phyloP scores from a whole-genome alignment of 2,329 filamentous ascomycete genomes.

The Arthrobotrys entomopaga region DNA sequence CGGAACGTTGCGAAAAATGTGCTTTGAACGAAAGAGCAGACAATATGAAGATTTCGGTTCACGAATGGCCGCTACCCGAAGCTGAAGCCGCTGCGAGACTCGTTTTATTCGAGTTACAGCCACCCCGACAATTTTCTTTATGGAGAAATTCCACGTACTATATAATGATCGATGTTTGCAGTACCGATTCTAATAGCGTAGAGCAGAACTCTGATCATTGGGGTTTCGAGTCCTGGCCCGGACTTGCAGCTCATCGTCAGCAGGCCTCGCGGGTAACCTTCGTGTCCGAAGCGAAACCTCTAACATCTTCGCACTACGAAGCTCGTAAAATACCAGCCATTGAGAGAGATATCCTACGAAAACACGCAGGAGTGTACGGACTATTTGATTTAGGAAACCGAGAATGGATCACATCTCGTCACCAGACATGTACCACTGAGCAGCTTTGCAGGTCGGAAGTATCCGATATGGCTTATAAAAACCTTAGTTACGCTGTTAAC shows the following conservation, averaged over 20 bases:
- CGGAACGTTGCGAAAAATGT: slow-evolving; percentile 61
- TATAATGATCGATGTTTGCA: slow-evolving; percentile 48
- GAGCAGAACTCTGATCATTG: not conserved
- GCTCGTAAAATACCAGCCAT: not conserved
- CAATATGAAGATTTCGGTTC: slow-evolving; percentile 63
- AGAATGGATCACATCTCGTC: slow-evolving; percentile 15
- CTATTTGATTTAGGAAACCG: slow-evolving; percentile 2
- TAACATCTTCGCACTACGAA: slow-evolving; percentile 12
- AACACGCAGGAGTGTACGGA: slow-evolving; percentile 16
- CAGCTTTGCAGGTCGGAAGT: slow-evolving; percentile 13
- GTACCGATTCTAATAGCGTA: not conserved
- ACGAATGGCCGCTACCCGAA: slow-evolving; percentile 70
- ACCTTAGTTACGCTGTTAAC: slow-evolving; percentile 58
- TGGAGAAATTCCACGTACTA: slow-evolving; percentile 57
- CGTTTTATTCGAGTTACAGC: slow-evolving; percentile 55
- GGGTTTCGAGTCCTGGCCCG: slow-evolving; percentile 9
- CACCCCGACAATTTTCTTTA: slow-evolving; percentile 40
- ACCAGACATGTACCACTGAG: slow-evolving; percentile 6
- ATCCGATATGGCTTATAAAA: slow-evolving; percentile 56
- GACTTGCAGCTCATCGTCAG: not conserved
- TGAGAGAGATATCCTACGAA: slow-evolving; percentile 10
- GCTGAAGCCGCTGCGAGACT: slow-evolving; percentile 13
- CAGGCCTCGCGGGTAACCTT: not conserved
- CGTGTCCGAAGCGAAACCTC: slow-evolving; percentile 23
- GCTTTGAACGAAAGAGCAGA: slow-evolving; percentile 59